Percentiles rank a stretch among this genome's conserved stretches.
phyloP scores from a whole-genome alignment of 257 asterid genomes.

The Plectranthus barbatus region DNA sequence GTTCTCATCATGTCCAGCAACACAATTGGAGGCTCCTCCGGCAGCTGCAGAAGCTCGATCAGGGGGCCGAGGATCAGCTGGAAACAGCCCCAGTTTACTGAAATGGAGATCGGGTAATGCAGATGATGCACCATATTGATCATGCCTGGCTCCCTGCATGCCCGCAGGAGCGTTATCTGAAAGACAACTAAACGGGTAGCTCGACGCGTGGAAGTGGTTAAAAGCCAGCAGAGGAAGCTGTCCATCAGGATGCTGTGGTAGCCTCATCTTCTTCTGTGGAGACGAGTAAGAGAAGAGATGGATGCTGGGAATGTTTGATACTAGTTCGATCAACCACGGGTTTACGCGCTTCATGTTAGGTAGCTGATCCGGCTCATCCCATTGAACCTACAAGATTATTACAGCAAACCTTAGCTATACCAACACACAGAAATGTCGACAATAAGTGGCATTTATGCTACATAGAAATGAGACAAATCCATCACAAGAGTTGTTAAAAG shows the following conservation, averaged over 20 bases:
- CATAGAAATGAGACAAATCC: not conserved
- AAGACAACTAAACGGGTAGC: slow-evolving; percentile 49
- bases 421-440: too few relatives aligned
- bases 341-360: slow-evolving; percentile 77
- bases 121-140: slow-evolving; percentile 56
- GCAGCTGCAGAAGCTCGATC: slow-evolving; percentile 17
- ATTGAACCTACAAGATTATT: slow-evolving; percentile 65
- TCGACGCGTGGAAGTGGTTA: slow-evolving; percentile 34
- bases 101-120: slow-evolving; percentile 51
- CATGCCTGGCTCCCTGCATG: slow-evolving; percentile 99
- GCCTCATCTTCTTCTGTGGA: slow-evolving; percentile 53
- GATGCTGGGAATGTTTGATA: slow-evolving; percentile 53
- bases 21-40: slow-evolving; percentile 21
- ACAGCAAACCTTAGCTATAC: too few relatives aligned
- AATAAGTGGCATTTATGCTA: too few relatives aligned
- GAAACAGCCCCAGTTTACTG: slow-evolving; percentile 35
- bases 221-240: slow-evolving; percentile 47
- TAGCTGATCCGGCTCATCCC: slow-evolving; percentile 92
- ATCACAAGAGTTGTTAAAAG: too few relatives aligned
- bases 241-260: slow-evolving; percentile 46
- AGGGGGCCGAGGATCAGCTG: slow-evolving; percentile 25
- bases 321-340: slow-evolving; percentile 82
- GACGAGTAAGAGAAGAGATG: slow-evolving; percentile 67
- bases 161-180: slow-evolving; percentile 80
- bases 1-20: slow-evolving; percentile 20